Percentiles rank a stretch among this genome's conserved stretches.
These are phyloP conservation scores for Geotrichum klebahnii DNA, from an alignment of 1,139 yeast genomes.

Conservation along the genomic window DNA sequence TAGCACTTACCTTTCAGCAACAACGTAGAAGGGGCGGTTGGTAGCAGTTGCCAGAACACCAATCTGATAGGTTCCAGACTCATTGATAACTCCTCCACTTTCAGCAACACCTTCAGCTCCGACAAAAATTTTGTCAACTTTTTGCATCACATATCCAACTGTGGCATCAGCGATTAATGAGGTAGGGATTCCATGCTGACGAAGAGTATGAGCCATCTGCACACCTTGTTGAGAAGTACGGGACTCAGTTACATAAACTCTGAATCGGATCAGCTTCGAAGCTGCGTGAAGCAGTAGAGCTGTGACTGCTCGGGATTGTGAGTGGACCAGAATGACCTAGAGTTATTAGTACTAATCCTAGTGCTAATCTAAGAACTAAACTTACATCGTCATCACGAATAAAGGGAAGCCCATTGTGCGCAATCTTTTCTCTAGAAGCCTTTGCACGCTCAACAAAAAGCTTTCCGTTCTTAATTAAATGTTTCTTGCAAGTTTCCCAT, in stretches of 20 bases:
- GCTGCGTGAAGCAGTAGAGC: slow-evolving; percentile 75
- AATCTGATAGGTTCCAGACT: slow-evolving; percentile 91
- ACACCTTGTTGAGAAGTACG: slow-evolving; percentile 81
- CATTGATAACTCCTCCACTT: slow-evolving; percentile 95
- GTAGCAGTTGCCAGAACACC: slow-evolving; percentile 90
- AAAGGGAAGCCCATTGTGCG: slow-evolving; percentile 81
- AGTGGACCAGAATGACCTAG: slow-evolving; percentile 67
- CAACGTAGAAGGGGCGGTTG: slow-evolving; percentile 90
- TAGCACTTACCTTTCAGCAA: slow-evolving; percentile 53
- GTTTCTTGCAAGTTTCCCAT: slow-evolving; percentile 91
- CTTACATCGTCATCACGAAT: slow-evolving; percentile 81
- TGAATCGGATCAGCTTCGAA: slow-evolving; percentile 67
- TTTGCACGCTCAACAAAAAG: slow-evolving; percentile 88
- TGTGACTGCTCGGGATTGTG: slow-evolving; percentile 85
- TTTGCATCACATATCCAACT: slow-evolving; percentile 87
- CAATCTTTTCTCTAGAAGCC: slow-evolving; percentile 81
- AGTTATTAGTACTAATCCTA: slow-evolving; percentile 15
- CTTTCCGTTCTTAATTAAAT: slow-evolving; percentile 89
- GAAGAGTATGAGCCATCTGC: slow-evolving; percentile 64
- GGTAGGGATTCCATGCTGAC: slow-evolving; percentile 82
- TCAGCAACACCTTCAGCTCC: slow-evolving; percentile 99
- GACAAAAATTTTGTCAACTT: slow-evolving; percentile 86
- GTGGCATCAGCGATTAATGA: slow-evolving; percentile 88
- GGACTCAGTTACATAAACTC: slow-evolving; percentile 90
- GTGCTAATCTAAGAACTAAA: slow-evolving; percentile 25